Conservation (phyloP, 805 yeast species). For the Ogataea saltuana region DNA sequence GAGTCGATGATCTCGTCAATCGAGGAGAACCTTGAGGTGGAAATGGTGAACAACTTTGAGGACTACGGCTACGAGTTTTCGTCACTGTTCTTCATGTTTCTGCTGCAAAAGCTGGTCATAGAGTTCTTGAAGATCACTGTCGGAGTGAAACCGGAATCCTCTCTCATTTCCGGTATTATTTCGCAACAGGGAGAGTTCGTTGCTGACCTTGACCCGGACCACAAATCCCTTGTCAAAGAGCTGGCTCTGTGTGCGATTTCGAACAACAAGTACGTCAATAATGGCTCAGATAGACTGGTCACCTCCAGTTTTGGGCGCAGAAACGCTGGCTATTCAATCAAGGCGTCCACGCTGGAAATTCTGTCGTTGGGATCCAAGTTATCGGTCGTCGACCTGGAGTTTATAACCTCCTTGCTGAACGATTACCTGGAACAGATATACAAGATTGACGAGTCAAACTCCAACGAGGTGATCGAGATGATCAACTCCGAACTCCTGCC, state of each 20-base stretch:
- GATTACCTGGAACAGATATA: constrained; percentile 42
- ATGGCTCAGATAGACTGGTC: constrained; percentile 28
- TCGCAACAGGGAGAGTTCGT: constrained; percentile 11
- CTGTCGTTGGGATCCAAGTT: constrained; percentile 55
- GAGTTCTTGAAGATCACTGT: constrained; percentile 26
- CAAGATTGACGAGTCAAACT: constrained; percentile 37
- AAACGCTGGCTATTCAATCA: constrained; percentile 25
- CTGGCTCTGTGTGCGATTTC: constrained; percentile 21
- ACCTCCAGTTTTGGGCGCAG: constrained; percentile 31
- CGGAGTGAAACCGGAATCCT: constrained; percentile 12
- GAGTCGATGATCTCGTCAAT: constrained; percentile 23
- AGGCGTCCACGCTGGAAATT: constrained; percentile 51
- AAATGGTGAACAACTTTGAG: constrained; percentile 30
- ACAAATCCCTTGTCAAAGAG: constrained; percentile 17
- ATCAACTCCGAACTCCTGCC: constrained; percentile 47
- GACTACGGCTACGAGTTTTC: constrained; percentile 36
- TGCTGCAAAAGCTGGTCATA: constrained; percentile 26
- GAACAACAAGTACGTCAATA: constrained; percentile 25
- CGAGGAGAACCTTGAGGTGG: constrained; percentile 24
- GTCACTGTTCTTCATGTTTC: constrained; percentile 30
- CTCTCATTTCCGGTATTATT: constrained; percentile 22
- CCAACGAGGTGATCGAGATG: constrained; percentile 52
- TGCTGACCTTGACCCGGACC: constrained; percentile 11
- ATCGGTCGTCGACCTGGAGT: constrained; percentile 45
- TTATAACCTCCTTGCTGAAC: constrained; percentile 48